These are phyloP conservation scores for Candida argentea DNA, from an alignment of 805 yeast genomes.

Conservation along the genomic window DNA sequence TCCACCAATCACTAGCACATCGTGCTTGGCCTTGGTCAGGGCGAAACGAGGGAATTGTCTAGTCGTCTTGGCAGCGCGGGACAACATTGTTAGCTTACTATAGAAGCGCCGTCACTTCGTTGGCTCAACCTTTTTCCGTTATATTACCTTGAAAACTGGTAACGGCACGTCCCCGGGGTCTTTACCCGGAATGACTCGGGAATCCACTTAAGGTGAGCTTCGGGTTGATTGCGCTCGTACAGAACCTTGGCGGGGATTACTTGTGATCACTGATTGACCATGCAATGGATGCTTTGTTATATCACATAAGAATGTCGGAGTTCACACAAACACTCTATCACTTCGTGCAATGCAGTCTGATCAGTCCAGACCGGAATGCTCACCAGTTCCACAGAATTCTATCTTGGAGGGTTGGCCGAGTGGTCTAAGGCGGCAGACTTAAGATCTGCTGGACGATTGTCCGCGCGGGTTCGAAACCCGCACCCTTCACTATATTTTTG, in stretches of 20 bases:
- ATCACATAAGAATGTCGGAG: neutral
- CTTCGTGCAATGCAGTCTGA: slow-evolving; percentile 1
- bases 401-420: slow-evolving; percentile 43
- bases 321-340: slow-evolving; percentile 1
- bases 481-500: slow-evolving; percentile 34
- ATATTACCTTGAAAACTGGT: too few relatives aligned
- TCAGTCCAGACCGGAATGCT: slow-evolving; percentile 1
- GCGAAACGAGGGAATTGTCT: slow-evolving; percentile 29
- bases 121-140: too few relatives aligned
- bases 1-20: slow-evolving; percentile 93
- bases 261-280: neutral
- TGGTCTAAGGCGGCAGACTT: slow-evolving; percentile 45
- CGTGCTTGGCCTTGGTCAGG: slow-evolving; percentile 43
- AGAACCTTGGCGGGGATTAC: too few relatives aligned
- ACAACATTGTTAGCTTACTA: slow-evolving; percentile 44
- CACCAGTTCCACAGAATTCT: too few relatives aligned
- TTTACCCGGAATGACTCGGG: too few relatives aligned
- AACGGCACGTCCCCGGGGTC: too few relatives aligned
- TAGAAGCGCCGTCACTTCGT: too few relatives aligned
- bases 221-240: too few relatives aligned
- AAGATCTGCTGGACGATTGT: slow-evolving; percentile 38
- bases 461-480: slow-evolving; percentile 49
- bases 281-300: neutral
- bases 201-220: too few relatives aligned
- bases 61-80: slow-evolving; percentile 46